Evolutionary conservation across 1,284 basidiomycete species (phyloP).

Genomic region (Leccinum pachyderme): DNA sequence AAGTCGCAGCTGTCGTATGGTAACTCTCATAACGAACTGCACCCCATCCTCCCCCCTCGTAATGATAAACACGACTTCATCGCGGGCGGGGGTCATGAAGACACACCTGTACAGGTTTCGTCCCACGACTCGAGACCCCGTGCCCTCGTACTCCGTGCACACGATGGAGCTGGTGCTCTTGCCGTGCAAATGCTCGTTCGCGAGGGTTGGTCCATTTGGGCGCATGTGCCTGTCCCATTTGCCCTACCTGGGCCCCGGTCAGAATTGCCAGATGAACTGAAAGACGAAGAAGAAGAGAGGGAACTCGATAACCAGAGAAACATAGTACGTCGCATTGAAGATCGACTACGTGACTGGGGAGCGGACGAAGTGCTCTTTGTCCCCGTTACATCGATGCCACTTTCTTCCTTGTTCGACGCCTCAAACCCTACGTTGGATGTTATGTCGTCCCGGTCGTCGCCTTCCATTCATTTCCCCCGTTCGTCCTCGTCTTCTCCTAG

Average conservation of each 20-base stretch:
- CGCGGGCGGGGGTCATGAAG: slow-evolving; percentile 26
- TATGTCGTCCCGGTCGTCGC: slow-evolving; percentile 24
- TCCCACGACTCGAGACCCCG: slow-evolving; percentile 33
- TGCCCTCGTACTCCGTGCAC: slow-evolving; percentile 71
- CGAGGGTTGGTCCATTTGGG: slow-evolving; percentile 64
- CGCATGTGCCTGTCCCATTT: slow-evolving; percentile 57
- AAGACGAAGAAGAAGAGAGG: slow-evolving; percentile 33
- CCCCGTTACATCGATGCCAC: slow-evolving; percentile 22
- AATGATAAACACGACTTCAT: slow-evolving; percentile 27
- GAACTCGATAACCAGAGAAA: slow-evolving; percentile 33
- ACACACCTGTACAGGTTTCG: slow-evolving; percentile 1
- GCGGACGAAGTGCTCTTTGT: slow-evolving; percentile 64
- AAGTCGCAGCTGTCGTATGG: slow-evolving; percentile 24
- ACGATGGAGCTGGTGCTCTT: slow-evolving; percentile 74
- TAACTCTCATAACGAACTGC: slow-evolving; percentile 29
- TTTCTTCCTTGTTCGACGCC: slow-evolving; percentile 32
- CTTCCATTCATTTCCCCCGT: slow-evolving; percentile 25
- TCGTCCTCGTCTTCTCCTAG: slow-evolving; percentile 33
- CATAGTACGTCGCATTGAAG: slow-evolving; percentile 41
- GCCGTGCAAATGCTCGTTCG: slow-evolving; percentile 70
- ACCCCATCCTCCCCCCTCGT: slow-evolving; percentile 25
- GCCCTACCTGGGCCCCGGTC: slow-evolving; percentile 24
- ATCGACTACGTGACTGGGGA: slow-evolving; percentile 58
- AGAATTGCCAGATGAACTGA: slow-evolving; percentile 26
- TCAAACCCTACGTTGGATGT: slow-evolving; percentile 19